phyloP scores from a whole-genome alignment of 139 green algal species.

The Chlorella sp. region DNA sequence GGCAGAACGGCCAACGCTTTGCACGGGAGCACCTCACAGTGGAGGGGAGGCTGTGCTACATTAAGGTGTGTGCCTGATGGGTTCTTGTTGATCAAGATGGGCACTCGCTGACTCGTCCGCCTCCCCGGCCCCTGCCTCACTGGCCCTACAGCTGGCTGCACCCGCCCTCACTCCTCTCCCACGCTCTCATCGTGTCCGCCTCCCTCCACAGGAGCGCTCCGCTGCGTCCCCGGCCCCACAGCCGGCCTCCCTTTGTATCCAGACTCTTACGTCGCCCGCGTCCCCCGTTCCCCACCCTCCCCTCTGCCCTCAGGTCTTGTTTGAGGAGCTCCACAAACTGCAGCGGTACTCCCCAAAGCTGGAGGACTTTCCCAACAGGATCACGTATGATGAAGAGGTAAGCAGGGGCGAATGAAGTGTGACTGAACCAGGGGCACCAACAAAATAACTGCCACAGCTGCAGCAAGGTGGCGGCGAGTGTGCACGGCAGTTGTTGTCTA shows the following conservation, averaged over 20 bases:
- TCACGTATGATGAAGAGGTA: neutral
- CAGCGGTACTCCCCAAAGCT: neutral
- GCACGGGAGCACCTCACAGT: neutral
- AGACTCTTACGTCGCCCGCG: neutral
- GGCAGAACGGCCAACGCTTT: neutral
- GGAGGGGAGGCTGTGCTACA: neutral
- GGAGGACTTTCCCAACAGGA: neutral
- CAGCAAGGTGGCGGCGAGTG: no score
- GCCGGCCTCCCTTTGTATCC: neutral
- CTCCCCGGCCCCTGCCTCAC: no score
- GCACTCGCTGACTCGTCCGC: no score
- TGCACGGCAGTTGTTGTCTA: no score
- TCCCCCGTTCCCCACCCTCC: no score
- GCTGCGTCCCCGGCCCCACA: no score
- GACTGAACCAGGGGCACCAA: no score
- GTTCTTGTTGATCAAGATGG: no score
- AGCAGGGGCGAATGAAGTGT: neutral
- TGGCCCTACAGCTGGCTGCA: no score
- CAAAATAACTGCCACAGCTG: no score
- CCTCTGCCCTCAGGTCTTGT: neutral
- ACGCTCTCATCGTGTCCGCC: no score
- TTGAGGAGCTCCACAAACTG: neutral
- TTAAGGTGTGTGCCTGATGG: neutral
- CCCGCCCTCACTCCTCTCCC: no score
- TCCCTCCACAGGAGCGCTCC: neutral